phyloP scores from a whole-genome alignment of 192 early-diverging fungal genomes.

The Linnemannia elongata region DNA sequence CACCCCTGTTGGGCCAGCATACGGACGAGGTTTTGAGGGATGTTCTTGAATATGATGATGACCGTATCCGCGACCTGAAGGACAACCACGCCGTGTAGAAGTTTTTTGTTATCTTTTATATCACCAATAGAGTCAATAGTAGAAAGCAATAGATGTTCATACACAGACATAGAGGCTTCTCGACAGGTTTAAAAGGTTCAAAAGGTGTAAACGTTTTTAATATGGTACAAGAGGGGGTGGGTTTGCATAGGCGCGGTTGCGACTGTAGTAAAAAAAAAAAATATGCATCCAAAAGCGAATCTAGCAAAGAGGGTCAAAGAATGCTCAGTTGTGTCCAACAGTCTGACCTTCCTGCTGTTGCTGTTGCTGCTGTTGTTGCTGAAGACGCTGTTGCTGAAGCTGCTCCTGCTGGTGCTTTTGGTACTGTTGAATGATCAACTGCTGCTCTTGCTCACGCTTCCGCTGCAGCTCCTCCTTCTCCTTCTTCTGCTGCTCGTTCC shows the following conservation, averaged over 20 bases:
- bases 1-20: constrained; percentile 91
- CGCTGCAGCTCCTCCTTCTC: constrained; percentile 29
- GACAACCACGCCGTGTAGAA: constrained; percentile 56
- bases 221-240: not conserved
- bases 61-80: constrained; percentile 65
- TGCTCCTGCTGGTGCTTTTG: constrained; percentile 2
- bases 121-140: not conserved
- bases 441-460: constrained; percentile 11
- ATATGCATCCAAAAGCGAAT: not conserved
- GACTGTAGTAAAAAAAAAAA: not conserved
- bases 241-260: too few species aligned
- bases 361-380: not conserved
- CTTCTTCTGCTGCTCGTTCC: constrained; percentile 37
- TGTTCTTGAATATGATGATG: constrained; percentile 74
- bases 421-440: constrained; percentile 5
- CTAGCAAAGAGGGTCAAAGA: not conserved
- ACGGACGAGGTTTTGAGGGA: constrained; percentile 80
- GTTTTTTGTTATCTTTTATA: not conserved
- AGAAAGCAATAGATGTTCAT: not conserved
- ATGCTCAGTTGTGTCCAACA: constrained; percentile 1
- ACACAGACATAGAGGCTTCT: not conserved
- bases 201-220: not conserved
- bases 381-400: constrained; percentile 1
- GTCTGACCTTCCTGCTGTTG: not conserved
- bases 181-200: not conserved